A percentile compares a stretch with the other conserved stretches of the same genome.
phyloP scores from a whole-genome alignment of 768 basidiomycete species.

The Piloderma croceum region DNA sequence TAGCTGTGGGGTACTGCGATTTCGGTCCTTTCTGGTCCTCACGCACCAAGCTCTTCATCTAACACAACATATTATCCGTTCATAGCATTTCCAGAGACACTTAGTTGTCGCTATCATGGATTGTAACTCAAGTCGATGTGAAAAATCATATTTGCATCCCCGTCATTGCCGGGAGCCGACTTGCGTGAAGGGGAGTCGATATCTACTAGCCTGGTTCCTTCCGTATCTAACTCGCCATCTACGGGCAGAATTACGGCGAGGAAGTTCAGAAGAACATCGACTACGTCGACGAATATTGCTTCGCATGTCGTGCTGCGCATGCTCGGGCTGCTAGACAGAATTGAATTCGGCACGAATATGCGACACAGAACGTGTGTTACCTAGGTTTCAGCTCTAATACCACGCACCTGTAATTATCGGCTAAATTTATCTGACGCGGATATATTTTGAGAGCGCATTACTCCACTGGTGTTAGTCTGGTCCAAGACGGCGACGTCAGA shows the following conservation, averaged over 20 bases:
- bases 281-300: conserved; percentile 43
- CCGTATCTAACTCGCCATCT: neutral
- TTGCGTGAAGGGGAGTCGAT: conserved; percentile 35
- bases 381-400: no score
- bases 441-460: no score
- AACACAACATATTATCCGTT: no score
- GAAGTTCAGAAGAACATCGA: conserved; percentile 46
- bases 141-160: conserved; percentile 41
- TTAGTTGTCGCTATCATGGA: conserved; percentile 48
- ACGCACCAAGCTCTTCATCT: no score
- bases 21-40: conserved; percentile 1
- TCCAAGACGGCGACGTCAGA: no score
- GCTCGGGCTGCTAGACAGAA: no score
- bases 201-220: neutral
- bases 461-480: no score
- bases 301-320: conserved; percentile 39
- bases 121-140: conserved; percentile 42
- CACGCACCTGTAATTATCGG: no score
- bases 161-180: conserved; percentile 33
- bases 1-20: conserved; percentile 38
- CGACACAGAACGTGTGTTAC: no score
- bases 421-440: no score
- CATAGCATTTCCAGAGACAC: conserved; percentile 48
- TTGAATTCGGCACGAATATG: no score
- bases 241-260: conserved; percentile 39